Evolutionary conservation across 768 basidiomycete genomes (phyloP), one percentile per base, ranked within the genome.

Genomic region (Termitomyces sp.): DNA sequence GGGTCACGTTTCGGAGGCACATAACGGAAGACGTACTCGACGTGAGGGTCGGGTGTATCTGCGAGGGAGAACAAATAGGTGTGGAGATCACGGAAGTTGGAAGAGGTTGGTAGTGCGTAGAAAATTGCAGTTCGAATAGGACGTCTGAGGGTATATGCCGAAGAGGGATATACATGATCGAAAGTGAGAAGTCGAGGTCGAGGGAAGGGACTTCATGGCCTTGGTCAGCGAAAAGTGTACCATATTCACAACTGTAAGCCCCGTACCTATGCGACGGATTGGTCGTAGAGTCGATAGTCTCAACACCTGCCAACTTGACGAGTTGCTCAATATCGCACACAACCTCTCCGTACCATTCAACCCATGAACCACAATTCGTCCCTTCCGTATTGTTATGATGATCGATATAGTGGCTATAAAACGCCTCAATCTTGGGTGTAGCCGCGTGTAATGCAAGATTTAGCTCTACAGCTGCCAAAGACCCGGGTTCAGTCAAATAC

Each of bases 361-460:
- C 87, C 91, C 87, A 94, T 13, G 87, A 86, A 2, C 79, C 84
- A 63, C 86, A 89, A 5, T 71, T 65, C 8, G 66, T 68, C 12
- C 67, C 70, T 36, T 64, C 63, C 36, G 72, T 67, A 10, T 63
- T 52, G 32, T 62, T 71, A 60, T 71, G 65, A 53, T 71, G 66
- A 62, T 75, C 68, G 50, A 69, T 63, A 62, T 93, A 95, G 67
- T 85, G 84, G 52, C 87, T 80, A 67, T 88, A 92, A 66, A 87
- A 90, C 0, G 94, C 94, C 58, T 92, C 86, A 27, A 98, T 80
- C 64, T 85, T 87, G 0, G 95, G 93, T 0, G 84, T 84, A 7
- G 87, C 80, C 3, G 87, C 81, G 62, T 95, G 92, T 53, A 95
- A 75, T 0, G 85, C 88, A 26, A 98, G 78, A 46, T 84, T 83